Percentiles rank a stretch among this genome's conserved stretches.
phyloP scores from a whole-genome alignment of 176 grass and related monocot species.

The Eragrostis curvula region DNA sequence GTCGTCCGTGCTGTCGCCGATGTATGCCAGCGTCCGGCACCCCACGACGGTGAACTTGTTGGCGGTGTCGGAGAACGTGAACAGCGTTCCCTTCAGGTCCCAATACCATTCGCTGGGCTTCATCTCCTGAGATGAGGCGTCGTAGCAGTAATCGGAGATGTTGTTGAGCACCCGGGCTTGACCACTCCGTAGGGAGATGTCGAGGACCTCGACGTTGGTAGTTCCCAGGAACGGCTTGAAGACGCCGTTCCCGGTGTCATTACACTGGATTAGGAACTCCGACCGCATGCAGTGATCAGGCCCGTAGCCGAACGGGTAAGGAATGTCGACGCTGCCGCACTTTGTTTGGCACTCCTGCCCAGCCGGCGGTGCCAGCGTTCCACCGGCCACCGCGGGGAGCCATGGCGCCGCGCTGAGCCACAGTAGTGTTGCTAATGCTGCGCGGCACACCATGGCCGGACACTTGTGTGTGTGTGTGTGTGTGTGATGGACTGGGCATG shows the following conservation, averaged over 20 bases:
- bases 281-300: neutral
- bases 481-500: no score
- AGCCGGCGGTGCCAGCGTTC: neutral
- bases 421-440: neutral
- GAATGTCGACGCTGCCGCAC: neutral
- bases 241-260: neutral
- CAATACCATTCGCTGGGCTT: rapidly evolving
- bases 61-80: neutral
- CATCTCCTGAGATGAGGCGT: neutral
- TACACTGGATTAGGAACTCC: conserved; percentile 8
- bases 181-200: neutral
- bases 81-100: neutral
- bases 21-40: neutral
- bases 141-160: conserved; percentile 35
- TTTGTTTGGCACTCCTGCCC: neutral
- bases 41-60: neutral
- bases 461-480: neutral
- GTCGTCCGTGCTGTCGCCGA: neutral
- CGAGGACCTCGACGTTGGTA: conserved; percentile 1
- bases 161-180: neutral
- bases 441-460: neutral
- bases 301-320: conserved; percentile 31
- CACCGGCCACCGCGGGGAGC: neutral
- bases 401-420: neutral
- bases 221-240: neutral